phyloP scores from a whole-genome alignment of 2,329 filamentous ascomycete species.

The Fusarium sp. region DNA sequence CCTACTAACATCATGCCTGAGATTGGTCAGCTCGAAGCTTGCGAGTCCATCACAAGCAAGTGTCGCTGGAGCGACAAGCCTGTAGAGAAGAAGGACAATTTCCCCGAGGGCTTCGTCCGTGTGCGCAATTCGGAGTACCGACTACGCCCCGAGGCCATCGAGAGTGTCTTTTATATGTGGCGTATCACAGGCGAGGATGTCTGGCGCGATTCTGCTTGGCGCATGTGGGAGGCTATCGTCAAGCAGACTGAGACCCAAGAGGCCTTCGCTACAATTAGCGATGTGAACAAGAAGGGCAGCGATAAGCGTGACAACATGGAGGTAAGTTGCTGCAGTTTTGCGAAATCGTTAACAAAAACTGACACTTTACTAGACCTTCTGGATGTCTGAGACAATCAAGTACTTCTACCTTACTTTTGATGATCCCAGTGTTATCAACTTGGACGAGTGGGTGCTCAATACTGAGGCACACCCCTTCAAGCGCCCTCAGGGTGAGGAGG shows the following conservation, averaged over 20 bases:
- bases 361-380: conserved; percentile 66
- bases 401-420: conserved; percentile 82
- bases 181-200: conserved; percentile 62
- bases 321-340: conserved; percentile 49
- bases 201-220: conserved; percentile 62
- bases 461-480: conserved; percentile 68
- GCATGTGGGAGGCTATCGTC: conserved; percentile 61
- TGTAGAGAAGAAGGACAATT: conserved; percentile 39
- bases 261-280: conserved; percentile 59
- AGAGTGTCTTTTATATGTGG: conserved; percentile 66
- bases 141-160: conserved; percentile 65
- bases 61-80: conserved; percentile 54
- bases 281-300: conserved; percentile 52
- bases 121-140: conserved; percentile 59
- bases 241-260: conserved; percentile 59
- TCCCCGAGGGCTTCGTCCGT: conserved; percentile 70
- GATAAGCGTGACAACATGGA: conserved; percentile 73
- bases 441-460: conserved; percentile 79
- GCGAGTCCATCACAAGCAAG: conserved; percentile 52
- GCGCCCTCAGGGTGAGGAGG: conserved; percentile 47
- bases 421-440: conserved; percentile 70
- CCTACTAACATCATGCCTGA: conserved; percentile 69
- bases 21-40: conserved; percentile 57
- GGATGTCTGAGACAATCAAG: conserved; percentile 82
- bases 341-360: conserved; percentile 14